A percentile compares a stretch with the other conserved stretches of the same genome.
phyloP scores from a whole-genome alignment of 352 stramenopile genomes.

The Pythium folliculosum region DNA sequence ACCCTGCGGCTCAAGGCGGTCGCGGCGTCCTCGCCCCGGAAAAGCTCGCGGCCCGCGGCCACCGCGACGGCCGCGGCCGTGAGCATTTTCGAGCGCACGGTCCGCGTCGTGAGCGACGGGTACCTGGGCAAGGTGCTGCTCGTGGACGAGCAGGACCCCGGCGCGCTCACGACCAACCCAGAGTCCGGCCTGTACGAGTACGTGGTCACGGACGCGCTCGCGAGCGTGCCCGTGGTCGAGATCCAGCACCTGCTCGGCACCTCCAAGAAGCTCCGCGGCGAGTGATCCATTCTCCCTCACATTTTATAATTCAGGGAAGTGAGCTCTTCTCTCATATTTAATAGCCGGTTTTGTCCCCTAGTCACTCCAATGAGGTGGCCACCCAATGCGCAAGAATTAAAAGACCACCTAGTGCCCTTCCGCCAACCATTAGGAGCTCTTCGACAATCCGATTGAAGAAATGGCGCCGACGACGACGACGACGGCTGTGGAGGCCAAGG shows the following conservation, averaged over 20 bases:
- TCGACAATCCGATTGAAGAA: no score
- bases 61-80: neutral
- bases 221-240: conserved; percentile 50
- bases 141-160: conserved; percentile 22
- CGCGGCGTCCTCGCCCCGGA: no score
- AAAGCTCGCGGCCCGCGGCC: no score
- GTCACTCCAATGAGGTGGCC: neutral
- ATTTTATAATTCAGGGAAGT: no score
- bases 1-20: no score
- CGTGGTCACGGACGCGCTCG: conserved; percentile 41
- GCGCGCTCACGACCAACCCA: conserved; percentile 33
- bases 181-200: conserved; percentile 37
- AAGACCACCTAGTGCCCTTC: neutral
- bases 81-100: neutral
- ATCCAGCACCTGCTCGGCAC: conserved; percentile 51
- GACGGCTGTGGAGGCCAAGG: conserved; percentile 43
- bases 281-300: conserved; percentile 11
- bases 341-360: neutral
- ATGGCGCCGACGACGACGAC: neutral
- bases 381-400: no score
- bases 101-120: neutral
- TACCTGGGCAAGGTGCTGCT: neutral
- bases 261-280: conserved; percentile 41
- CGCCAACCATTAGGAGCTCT: conserved; percentile 1
- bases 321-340: neutral